These are phyloP conservation scores for Trichaptum fuscoviolaceum DNA, from an alignment of 768 basidiomycete species.

Conservation along the genomic window DNA sequence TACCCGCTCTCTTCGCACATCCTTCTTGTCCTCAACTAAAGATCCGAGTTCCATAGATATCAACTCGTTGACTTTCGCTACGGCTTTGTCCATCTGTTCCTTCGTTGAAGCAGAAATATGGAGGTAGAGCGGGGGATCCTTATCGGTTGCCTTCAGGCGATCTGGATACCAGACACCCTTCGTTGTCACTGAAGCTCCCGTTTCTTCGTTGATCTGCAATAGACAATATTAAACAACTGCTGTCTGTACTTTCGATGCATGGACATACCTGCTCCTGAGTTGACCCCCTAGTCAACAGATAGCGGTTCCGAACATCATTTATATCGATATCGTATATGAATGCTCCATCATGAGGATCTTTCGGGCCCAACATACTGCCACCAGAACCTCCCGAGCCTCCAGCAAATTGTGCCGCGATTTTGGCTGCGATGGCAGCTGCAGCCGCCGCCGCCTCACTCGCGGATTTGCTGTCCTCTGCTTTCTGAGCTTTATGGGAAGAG, in stretches of 20 bases:
- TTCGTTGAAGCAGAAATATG: conserved; percentile 78
- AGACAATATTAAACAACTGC: conserved; percentile 6
- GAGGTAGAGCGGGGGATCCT: conserved; percentile 89
- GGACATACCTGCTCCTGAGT: conserved; percentile 82
- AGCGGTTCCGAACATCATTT: conserved; percentile 92
- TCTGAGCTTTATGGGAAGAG: conserved; percentile 33
- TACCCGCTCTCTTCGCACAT: conserved; percentile 63
- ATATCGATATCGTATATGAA: conserved; percentile 93
- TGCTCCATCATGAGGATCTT: conserved; percentile 72
- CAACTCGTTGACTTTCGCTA: conserved; percentile 69
- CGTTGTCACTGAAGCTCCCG: conserved; percentile 88
- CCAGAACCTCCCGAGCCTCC: conserved; percentile 35
- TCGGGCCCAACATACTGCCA: conserved; percentile 37
- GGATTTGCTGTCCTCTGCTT: conserved; percentile 50
- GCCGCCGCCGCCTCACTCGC: conserved; percentile 71
- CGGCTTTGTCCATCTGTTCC: conserved; percentile 60
- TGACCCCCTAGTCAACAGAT: conserved; percentile 87
- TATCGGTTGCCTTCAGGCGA: conserved; percentile 82
- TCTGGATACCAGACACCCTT: conserved; percentile 98
- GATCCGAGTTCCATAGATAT: conserved; percentile 73
- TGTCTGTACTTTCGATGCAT: background rate
- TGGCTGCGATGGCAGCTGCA: conserved; percentile 86
- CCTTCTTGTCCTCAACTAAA: conserved; percentile 74
- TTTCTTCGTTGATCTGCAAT: conserved; percentile 80
- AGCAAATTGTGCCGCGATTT: conserved; percentile 86